Base-by-base conservation (phyloP, 768 basidiomycete species). In the Lentinula guzmanii region DNA sequence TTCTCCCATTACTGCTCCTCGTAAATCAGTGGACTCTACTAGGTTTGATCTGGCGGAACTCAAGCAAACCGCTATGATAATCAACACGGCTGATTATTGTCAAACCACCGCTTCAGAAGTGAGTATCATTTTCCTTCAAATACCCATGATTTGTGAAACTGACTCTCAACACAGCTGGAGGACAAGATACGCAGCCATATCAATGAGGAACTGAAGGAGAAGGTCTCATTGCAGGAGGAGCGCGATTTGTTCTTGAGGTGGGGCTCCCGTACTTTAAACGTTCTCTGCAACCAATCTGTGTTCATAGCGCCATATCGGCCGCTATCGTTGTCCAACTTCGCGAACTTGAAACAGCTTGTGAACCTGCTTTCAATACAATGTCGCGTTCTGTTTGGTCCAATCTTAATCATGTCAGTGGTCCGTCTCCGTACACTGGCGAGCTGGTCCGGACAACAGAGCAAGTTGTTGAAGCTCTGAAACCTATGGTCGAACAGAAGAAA, bases 11-110 rank as follows among this genome's bases (percentile, higher is more conserved):
- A 6, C 16, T n/a, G 58, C 60, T 2, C 73, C 77, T 51, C 85
- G 95, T 1, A 84, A 82, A 66, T 98, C 95, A 1, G 77, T 78
- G 18, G 96, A 99, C 53, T 83, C 85, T 5, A 43, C 55, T 8
- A 84, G 90, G n/a, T 82, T 86, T 35, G 95, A 97, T 70, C 64
- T 82, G 7, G 78, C 79, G 3, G 88, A 95, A 62, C 72, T 98
- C 35, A 86, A 85, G 67, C 91, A 90, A 64, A 86, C 91, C 0
- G 95, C 93, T 70, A 76, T 93, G n/a, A 75, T 96, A 28, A 87
- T 99, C 69, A 98, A 99, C 68, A 99, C 97, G 0, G 96, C 95
- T 1, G 95, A 98, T 70, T 99, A 98, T 70, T 99, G 97, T 69
- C 91, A 95, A 64, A 86, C 84, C 1, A 99, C 96, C 2, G 92